Evolutionary conservation across 2,329 filamentous ascomycete genomes (phyloP).

Genomic region (Sclerotinia minor): DNA sequence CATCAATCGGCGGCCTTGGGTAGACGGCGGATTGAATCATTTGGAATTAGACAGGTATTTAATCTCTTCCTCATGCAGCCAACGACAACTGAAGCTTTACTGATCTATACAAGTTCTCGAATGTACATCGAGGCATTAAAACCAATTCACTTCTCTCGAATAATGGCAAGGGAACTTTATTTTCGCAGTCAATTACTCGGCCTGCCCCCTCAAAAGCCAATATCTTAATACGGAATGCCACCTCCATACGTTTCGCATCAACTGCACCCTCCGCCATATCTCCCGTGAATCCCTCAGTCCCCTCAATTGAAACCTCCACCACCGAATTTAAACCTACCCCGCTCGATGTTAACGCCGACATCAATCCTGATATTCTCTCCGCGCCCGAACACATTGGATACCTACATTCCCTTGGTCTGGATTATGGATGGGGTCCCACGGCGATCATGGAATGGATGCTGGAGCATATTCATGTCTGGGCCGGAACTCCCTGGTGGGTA

Average conservation of each 20-base stretch:
- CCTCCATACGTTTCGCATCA: conserved; percentile 38
- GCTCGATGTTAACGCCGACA: conserved; percentile 33
- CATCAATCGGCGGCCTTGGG: conserved; percentile 46
- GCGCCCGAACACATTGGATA: conserved; percentile 72
- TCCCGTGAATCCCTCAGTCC: conserved; percentile 16
- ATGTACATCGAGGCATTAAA: conserved; percentile 34
- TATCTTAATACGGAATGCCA: conserved; percentile 35
- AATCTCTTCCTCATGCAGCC: conserved; percentile 4
- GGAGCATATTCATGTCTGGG: conserved; percentile 78
- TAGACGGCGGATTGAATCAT: conserved; percentile 43
- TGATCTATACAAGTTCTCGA: conserved; percentile 40
- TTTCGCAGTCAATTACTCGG: conserved; percentile 27
- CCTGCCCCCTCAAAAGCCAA: conserved; percentile 29
- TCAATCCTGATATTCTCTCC: conserved; percentile 30
- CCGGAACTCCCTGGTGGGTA: conserved; percentile 78
- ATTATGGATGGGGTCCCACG: conserved; percentile 83
- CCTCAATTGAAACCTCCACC: conserved; percentile 23
- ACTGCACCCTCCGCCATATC: conserved; percentile 30
- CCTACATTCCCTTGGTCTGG: conserved; percentile 76
- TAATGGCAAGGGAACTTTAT: conserved; percentile 26
- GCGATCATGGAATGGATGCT: conserved; percentile 70
- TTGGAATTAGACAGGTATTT: conserved; percentile 42
- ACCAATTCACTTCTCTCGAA: conserved; percentile 36
- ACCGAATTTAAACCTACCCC: conserved; percentile 28
- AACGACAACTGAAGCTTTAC: not conserved